Percentiles rank a stretch among this genome's conserved stretches.
These are phyloP conservation scores for Penicillium sp. DNA, from an alignment of 2,329 filamentous ascomycete genomes.

Conservation along the genomic window DNA sequence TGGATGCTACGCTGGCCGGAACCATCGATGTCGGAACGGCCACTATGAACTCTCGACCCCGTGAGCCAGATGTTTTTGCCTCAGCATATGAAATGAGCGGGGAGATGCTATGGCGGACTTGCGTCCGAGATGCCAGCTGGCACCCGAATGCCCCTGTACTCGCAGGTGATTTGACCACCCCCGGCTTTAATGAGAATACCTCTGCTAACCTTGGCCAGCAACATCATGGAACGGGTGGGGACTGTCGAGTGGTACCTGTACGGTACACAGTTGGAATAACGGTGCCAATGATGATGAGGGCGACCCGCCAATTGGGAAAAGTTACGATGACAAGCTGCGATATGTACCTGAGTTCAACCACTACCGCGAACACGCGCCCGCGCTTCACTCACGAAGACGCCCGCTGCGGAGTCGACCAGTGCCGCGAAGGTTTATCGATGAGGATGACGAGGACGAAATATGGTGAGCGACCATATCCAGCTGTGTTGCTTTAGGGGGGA, in stretches of 20 bases:
- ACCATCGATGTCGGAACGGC: constrained; percentile 77
- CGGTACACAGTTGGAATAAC: constrained; percentile 78
- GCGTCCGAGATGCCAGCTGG: constrained; percentile 88
- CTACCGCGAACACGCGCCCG: constrained; percentile 24
- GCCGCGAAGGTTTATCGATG: constrained; percentile 14
- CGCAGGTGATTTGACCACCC: constrained; percentile 56
- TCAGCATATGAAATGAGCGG: constrained; percentile 61
- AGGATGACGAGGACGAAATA: constrained; percentile 15
- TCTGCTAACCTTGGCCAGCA: constrained; percentile 52
- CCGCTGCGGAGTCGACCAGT: constrained; percentile 30
- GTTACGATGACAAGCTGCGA: constrained; percentile 64
- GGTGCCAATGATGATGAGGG: constrained; percentile 66
- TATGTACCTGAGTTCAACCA: constrained; percentile 51
- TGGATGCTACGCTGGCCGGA: constrained; percentile 82
- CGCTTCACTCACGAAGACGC: constrained; percentile 12
- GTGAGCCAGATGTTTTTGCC: constrained; percentile 56
- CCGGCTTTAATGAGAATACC: not conserved
- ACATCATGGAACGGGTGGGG: constrained; percentile 82
- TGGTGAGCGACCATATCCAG: constrained; percentile 14
- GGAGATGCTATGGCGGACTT: constrained; percentile 71
- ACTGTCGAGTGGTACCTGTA: constrained; percentile 73
- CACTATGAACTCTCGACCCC: constrained; percentile 66
- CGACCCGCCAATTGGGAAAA: constrained; percentile 60
- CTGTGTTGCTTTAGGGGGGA: not conserved
- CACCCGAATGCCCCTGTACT: constrained; percentile 83